Evolutionary conservation across 2,329 filamentous ascomycete species (phyloP).

Genomic region (Orbilia javanica): DNA sequence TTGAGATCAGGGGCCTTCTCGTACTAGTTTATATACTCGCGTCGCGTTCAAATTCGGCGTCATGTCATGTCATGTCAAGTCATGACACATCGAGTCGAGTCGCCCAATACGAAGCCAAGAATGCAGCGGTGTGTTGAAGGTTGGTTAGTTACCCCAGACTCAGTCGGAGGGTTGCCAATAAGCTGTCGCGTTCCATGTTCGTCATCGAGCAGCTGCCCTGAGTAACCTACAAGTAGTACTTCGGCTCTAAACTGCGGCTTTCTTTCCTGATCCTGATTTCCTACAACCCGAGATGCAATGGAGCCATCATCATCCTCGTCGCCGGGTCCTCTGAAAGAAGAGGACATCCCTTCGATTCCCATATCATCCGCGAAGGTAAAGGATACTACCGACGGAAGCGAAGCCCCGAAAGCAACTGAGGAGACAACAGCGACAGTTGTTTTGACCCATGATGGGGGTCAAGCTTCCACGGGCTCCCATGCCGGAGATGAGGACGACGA

Average conservation of each 20-base stretch:
- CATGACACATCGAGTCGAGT: conserved; percentile 29
- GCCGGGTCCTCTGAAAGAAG: conserved; percentile 49
- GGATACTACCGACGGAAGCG: conserved; percentile 44
- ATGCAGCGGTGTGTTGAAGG: conserved; percentile 13
- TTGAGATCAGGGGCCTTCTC: neutral
- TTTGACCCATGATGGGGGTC: conserved; percentile 26
- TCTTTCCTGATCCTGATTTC: conserved; percentile 13
- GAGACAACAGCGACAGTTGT: conserved; percentile 55
- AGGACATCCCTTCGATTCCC: conserved; percentile 50
- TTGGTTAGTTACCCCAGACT: conserved; percentile 41
- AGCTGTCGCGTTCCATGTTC: conserved; percentile 50
- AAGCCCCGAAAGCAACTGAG: conserved; percentile 46
- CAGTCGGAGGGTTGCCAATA: neutral
- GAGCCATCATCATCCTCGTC: conserved; percentile 54
- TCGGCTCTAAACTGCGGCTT: conserved; percentile 16
- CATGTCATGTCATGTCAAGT: neutral
- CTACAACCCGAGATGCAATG: conserved; percentile 37
- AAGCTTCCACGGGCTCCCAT: conserved; percentile 28
- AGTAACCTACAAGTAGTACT: conserved; percentile 13
- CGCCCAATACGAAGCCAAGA: conserved; percentile 40
- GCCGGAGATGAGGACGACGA: conserved; percentile 72
- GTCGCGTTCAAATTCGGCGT: conserved; percentile 8
- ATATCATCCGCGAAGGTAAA: conserved; percentile 47
- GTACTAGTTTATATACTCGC: conserved; percentile 6
- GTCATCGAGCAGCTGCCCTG: conserved; percentile 38